Evolutionary conservation across 2,329 filamentous ascomycete species (phyloP).

Genomic region (Fusarium incarnatum): DNA sequence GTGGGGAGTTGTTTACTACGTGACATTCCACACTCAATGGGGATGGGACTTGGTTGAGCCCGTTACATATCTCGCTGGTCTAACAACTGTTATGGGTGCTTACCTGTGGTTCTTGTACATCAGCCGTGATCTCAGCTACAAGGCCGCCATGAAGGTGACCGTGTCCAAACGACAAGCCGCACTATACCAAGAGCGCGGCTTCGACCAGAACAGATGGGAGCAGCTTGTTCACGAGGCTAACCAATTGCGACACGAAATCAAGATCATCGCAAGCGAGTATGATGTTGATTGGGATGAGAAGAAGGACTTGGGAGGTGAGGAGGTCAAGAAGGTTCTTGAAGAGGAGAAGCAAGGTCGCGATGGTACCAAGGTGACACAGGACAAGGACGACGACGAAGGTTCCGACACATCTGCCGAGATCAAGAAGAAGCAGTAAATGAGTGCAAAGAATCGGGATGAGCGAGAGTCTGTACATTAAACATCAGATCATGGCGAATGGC

Average conservation of each 20-base stretch:
- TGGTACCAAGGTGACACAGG: slow-evolving; percentile 52
- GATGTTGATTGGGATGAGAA: slow-evolving; percentile 90
- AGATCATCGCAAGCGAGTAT: slow-evolving; percentile 84
- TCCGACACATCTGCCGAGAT: slow-evolving; percentile 36
- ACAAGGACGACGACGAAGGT: slow-evolving; percentile 52
- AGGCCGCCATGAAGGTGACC: slow-evolving; percentile 87
- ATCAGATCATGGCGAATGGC: slow-evolving; percentile 34
- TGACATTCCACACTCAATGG: slow-evolving; percentile 77
- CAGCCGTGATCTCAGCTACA: slow-evolving; percentile 89
- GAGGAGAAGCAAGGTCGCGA: slow-evolving; percentile 59
- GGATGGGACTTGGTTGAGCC: slow-evolving; percentile 95
- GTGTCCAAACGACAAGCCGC: slow-evolving; percentile 81
- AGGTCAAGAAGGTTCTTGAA: slow-evolving; percentile 68
- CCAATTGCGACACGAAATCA: slow-evolving; percentile 80
- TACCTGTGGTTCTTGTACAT: slow-evolving; percentile 96
- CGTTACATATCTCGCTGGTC: slow-evolving; percentile 88
- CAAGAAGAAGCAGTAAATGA: slow-evolving; percentile 37
- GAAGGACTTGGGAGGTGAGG: slow-evolving; percentile 76
- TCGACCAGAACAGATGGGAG: slow-evolving; percentile 84
- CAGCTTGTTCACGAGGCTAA: slow-evolving; percentile 83
- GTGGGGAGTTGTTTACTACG: slow-evolving; percentile 85
- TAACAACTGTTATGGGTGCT: slow-evolving; percentile 86
- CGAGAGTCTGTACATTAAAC: slow-evolving; percentile 10
- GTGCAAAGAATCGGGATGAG: background rate
- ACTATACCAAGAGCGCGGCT: slow-evolving; percentile 79